Evolutionary conservation across 2,329 filamentous ascomycete species (phyloP).

Genomic region (Xylariaceae sp.): DNA sequence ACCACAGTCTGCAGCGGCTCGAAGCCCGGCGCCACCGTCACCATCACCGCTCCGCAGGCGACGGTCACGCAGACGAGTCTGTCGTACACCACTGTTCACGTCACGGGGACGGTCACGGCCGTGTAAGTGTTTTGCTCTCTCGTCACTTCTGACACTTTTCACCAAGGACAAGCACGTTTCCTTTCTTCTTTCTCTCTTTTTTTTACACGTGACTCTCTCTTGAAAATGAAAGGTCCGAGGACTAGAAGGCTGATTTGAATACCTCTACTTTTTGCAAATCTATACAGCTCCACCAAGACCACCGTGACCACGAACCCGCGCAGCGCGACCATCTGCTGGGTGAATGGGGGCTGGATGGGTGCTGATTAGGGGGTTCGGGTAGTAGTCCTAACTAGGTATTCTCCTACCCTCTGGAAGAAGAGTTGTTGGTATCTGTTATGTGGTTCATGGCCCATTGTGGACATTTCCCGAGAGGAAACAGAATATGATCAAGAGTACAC

Average conservation of each 20-base stretch:
- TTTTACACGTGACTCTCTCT: neutral
- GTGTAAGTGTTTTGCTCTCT: conserved; percentile 24
- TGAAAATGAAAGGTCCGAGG: neutral
- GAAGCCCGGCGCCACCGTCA: conserved; percentile 27
- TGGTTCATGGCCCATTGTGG: too few species aligned
- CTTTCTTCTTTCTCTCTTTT: too few species aligned
- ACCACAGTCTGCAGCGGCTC: conserved; percentile 30
- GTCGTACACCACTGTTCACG: conserved; percentile 32
- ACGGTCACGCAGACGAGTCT: conserved; percentile 33
- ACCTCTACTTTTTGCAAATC: neutral
- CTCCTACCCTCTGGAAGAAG: too few species aligned
- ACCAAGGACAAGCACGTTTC: too few species aligned
- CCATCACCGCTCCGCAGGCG: conserved; percentile 26
- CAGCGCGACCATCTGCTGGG: conserved; percentile 34
- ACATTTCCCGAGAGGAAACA: too few species aligned
- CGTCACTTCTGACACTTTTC: neutral
- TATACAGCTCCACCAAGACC: conserved; percentile 29
- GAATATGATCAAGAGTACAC: too few species aligned
- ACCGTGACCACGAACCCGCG: conserved; percentile 30
- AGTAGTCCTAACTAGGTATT: too few species aligned
- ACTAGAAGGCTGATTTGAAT: neutral
- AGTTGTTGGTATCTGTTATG: too few species aligned
- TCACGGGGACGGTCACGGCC: conserved; percentile 32
- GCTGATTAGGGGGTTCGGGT: conserved; percentile 13
- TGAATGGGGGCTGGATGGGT: conserved; percentile 32